A percentile compares a stretch with the other conserved stretches of the same genome.
phyloP scores from a whole-genome alignment of 2,329 filamentous ascomycete species.

The Ambrosiella cleistominuta region DNA sequence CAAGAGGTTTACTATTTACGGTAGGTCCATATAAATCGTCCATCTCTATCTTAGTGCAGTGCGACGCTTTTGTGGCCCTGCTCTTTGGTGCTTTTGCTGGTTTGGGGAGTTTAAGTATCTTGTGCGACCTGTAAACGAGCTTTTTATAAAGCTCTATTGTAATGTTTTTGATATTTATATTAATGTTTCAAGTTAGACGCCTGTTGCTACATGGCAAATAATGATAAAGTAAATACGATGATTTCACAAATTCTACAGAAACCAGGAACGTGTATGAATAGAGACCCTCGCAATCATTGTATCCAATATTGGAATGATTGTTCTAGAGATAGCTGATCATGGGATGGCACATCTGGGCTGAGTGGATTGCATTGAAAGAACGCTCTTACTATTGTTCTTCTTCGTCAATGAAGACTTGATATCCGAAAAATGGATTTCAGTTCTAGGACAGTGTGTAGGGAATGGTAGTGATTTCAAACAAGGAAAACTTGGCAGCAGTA shows the following conservation, averaged over 20 bases:
- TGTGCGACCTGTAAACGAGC: not conserved
- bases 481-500: too few species aligned
- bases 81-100: not conserved
- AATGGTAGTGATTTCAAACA: too few species aligned
- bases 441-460: too few species aligned
- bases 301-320: not conserved
- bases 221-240: constrained; percentile 8
- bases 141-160: not conserved
- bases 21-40: not conserved
- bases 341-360: not conserved
- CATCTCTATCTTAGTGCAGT: not conserved
- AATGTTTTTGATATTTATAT: constrained; percentile 1
- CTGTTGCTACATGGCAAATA: constrained; percentile 9
- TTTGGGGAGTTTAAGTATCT: not conserved
- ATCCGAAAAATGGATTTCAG: too few species aligned
- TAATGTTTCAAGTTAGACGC: constrained; percentile 10
- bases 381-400: not conserved
- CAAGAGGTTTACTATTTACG: not conserved
- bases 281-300: not conserved
- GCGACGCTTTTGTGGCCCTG: not conserved
- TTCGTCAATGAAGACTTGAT: not conserved
- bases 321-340: not conserved
- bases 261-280: too few species aligned
- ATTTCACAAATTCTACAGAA: not conserved
- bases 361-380: not conserved